These are phyloP conservation scores for Penicillium steckii DNA, from an alignment of 495 filamentous ascomycete species.

Conservation along the genomic window DNA sequence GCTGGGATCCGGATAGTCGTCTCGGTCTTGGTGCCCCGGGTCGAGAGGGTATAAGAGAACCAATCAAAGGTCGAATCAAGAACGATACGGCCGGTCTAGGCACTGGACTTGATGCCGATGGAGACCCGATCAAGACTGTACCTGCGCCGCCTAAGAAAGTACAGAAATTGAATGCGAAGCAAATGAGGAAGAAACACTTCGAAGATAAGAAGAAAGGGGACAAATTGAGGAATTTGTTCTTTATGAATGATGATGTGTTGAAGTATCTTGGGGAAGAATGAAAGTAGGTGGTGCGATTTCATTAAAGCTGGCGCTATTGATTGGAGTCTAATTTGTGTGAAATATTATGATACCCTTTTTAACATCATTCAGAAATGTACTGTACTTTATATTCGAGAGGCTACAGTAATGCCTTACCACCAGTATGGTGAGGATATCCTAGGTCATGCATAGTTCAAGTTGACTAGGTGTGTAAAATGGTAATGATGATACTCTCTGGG, in stretches of 20 bases:
- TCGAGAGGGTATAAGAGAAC: constrained; percentile 69
- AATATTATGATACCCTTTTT: no score
- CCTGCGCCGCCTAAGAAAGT: constrained; percentile 45
- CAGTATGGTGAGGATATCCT: no score
- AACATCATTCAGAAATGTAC: no score
- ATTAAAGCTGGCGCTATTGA: no score
- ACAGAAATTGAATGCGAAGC: constrained; percentile 66
- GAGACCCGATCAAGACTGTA: constrained; percentile 17
- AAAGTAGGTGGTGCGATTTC: no score
- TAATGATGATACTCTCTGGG: no score
- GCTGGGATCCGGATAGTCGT: constrained; percentile 85
- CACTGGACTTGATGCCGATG: constrained; percentile 26
- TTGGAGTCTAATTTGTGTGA: no score
- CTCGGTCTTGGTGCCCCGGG: constrained; percentile 67
- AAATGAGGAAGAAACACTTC: constrained; percentile 57
- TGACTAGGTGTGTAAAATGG: no score
- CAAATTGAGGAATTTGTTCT: constrained; percentile 64
- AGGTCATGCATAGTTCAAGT: no score
- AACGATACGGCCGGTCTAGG: constrained; percentile 75
- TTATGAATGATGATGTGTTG: constrained; percentile 66
- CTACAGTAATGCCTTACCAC: no score
- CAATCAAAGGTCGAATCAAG: constrained; percentile 72
- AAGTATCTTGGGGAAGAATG: constrained; percentile 63
- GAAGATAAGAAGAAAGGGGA: constrained; percentile 63
- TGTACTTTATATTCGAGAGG: no score